phyloP scores from a whole-genome alignment of 495 filamentous ascomycete genomes.

The Entonaema liquescens region DNA sequence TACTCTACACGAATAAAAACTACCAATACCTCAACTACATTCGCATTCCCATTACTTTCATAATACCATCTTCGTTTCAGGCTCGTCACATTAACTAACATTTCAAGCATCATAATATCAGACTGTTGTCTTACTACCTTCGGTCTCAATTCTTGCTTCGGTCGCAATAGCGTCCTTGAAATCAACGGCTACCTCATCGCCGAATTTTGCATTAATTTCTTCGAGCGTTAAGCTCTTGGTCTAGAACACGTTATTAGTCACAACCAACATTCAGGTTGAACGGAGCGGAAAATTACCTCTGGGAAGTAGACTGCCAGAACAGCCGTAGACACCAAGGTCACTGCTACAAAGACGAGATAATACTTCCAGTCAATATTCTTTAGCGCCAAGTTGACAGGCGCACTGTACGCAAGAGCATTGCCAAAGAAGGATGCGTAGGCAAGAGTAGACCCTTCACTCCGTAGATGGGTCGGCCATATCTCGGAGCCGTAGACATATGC shows the following conservation, averaged over 20 bases:
- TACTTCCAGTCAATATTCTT: slow-evolving; percentile 16
- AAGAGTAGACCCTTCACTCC: slow-evolving; percentile 28
- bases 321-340: background rate
- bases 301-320: background rate
- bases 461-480: slow-evolving; percentile 27
- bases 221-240: background rate
- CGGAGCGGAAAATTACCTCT: background rate
- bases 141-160: background rate
- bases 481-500: slow-evolving; percentile 28
- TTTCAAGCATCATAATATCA: background rate
- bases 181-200: background rate
- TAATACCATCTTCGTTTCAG: background rate
- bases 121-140: background rate
- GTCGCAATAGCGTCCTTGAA: background rate
- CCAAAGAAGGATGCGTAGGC: slow-evolving; percentile 19
- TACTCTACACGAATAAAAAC: no score
- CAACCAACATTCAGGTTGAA: background rate
- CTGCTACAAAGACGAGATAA: background rate
- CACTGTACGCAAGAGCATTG: slow-evolving; percentile 23
- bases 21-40: no score
- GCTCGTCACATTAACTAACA: background rate
- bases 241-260: background rate
- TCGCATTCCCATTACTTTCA: background rate
- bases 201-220: background rate
- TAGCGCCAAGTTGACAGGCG: slow-evolving; percentile 22